These are phyloP conservation scores for Pseudopediastrum boryanum DNA, from an alignment of 139 green algal genomes.

Conservation along the genomic window DNA sequence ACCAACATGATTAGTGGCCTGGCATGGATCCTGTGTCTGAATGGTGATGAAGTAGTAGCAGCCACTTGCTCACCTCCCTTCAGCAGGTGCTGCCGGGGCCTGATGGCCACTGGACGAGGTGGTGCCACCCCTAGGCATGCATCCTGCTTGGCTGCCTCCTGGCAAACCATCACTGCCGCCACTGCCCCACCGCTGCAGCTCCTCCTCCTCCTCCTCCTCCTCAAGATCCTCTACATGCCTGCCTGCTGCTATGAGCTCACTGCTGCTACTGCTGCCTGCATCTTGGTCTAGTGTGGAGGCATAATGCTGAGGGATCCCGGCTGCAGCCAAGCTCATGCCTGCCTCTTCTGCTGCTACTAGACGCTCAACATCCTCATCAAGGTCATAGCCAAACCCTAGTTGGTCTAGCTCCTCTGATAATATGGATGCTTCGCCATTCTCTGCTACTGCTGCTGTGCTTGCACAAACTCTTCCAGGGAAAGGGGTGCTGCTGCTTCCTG, in stretches of 20 bases:
- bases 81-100: too few relatives aligned
- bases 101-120: too few relatives aligned
- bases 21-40: too few relatives aligned
- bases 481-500: not conserved
- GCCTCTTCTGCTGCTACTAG: conserved; percentile 9
- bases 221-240: not conserved
- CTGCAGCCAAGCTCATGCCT: not conserved
- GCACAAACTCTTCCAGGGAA: not conserved
- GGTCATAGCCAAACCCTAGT: conserved; percentile 5
- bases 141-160: too few relatives aligned
- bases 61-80: too few relatives aligned
- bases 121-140: too few relatives aligned
- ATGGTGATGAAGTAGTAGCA: too few relatives aligned
- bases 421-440: not conserved
- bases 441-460: not conserved
- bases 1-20: too few relatives aligned
- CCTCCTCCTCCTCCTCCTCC: not conserved
- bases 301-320: not conserved
- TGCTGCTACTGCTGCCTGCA: not conserved
- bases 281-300: too few relatives aligned
- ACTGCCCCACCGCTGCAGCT: not conserved
- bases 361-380: conserved; percentile 32
- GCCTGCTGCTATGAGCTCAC: conserved; percentile 8
- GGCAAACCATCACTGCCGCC: too few relatives aligned
- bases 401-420: not conserved